Evolutionary conservation across 495 filamentous ascomycete species (phyloP).

Genomic region (Podospora sp.): DNA sequence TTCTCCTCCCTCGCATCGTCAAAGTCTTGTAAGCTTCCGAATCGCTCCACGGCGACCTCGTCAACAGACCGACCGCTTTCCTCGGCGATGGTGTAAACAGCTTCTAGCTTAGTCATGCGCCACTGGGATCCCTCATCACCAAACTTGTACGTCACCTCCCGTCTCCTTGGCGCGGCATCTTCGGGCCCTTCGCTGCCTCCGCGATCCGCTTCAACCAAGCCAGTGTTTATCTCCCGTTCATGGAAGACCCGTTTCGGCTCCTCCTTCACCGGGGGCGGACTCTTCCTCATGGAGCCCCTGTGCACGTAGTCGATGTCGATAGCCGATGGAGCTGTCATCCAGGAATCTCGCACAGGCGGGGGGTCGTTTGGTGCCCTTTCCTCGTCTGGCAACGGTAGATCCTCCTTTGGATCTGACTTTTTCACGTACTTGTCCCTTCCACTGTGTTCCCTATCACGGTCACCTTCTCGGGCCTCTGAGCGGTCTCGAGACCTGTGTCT

Average conservation of each 20-base stretch:
- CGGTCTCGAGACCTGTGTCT: constrained; percentile 23
- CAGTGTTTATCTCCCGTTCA: constrained; percentile 72
- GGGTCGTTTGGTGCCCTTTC: constrained; percentile 39
- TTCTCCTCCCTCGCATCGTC: constrained; percentile 95
- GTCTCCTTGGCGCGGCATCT: constrained; percentile 48
- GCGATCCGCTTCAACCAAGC: constrained; percentile 56
- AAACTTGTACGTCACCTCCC: constrained; percentile 80
- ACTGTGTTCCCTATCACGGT: constrained; percentile 16
- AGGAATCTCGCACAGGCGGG: constrained; percentile 66
- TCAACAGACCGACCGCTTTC: constrained; percentile 72
- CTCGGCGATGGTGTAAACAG: constrained; percentile 78
- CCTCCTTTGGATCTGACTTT: constrained; percentile 49
- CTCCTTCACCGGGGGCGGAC: constrained; percentile 56
- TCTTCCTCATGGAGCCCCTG: constrained; percentile 56
- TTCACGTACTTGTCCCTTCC: constrained; percentile 43
- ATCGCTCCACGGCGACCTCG: constrained; percentile 78
- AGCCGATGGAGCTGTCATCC: constrained; percentile 89
- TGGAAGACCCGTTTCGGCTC: constrained; percentile 79
- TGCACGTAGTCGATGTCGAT: constrained; percentile 86
- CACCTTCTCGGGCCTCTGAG: constrained; percentile 21
- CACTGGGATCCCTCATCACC: constrained; percentile 88
- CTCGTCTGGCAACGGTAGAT: constrained; percentile 50
- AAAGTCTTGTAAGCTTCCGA: constrained; percentile 78
- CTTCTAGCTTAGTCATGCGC: constrained; percentile 93
- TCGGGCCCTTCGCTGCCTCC: neutral